Evolutionary conservation across 2,329 filamentous ascomycete genomes (phyloP).

Genomic region (Akanthomyces dipterigenus): DNA sequence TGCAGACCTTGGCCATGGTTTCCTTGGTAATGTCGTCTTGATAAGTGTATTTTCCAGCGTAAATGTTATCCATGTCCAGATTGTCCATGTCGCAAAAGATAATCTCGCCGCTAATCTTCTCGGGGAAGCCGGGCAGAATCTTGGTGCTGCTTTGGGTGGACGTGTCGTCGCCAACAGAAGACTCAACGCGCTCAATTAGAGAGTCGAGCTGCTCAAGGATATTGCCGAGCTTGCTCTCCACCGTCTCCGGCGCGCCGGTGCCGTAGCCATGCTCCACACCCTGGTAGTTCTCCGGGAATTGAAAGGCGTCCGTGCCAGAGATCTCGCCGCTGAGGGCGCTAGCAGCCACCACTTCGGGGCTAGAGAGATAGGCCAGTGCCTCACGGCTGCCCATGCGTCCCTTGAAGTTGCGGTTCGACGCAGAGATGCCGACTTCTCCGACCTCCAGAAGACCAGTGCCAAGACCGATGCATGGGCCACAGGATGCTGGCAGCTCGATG

Average conservation of each 20-base stretch:
- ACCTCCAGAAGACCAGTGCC: constrained; percentile 66
- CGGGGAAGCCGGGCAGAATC: constrained; percentile 79
- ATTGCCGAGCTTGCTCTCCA: neutral
- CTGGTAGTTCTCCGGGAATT: constrained; percentile 49
- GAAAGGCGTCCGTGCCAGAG: constrained; percentile 70
- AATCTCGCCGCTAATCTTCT: constrained; percentile 77
- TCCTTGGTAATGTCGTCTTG: constrained; percentile 72
- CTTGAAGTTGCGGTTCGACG: constrained; percentile 85
- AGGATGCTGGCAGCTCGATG: constrained; percentile 61
- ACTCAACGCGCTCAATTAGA: constrained; percentile 15
- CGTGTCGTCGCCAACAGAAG: constrained; percentile 5
- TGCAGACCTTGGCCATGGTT: constrained; percentile 82
- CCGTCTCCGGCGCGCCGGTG: constrained; percentile 10
- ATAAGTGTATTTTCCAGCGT: constrained; percentile 77
- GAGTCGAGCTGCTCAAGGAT: constrained; percentile 15
- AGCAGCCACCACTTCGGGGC: constrained; percentile 86
- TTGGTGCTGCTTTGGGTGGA: constrained; percentile 43
- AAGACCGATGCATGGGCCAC: constrained; percentile 76
- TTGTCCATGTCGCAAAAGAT: constrained; percentile 77
- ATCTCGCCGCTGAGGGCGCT: constrained; percentile 71
- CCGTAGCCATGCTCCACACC: constrained; percentile 15
- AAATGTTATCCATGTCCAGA: constrained; percentile 88
- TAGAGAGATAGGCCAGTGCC: constrained; percentile 83
- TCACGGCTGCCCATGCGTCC: constrained; percentile 50
- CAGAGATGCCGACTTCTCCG: constrained; percentile 80